Conservation (phyloP, 2,329 filamentous ascomycete species). For the Hypoxylon rubiginosum region DNA sequence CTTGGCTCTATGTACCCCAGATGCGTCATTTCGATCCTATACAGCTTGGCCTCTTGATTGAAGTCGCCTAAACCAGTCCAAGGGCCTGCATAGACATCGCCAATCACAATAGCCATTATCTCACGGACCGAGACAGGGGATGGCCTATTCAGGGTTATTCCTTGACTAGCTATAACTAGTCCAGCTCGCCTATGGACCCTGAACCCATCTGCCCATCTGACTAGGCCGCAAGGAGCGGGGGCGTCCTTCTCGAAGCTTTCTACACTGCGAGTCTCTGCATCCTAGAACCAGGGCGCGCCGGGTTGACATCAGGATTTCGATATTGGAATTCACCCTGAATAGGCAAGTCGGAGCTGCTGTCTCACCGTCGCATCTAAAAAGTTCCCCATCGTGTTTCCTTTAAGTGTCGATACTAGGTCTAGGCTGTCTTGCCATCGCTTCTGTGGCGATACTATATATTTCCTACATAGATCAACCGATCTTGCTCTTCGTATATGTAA, state of each 20-base stretch:
- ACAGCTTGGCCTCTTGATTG: slow-evolving; percentile 30
- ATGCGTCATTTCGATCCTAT: slow-evolving; percentile 40
- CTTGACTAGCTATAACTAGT: slow-evolving; percentile 22
- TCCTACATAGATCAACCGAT: slow-evolving; percentile 16
- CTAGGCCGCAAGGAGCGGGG: slow-evolving; percentile 37
- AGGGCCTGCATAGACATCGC: slow-evolving; percentile 27
- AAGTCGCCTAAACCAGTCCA: slow-evolving; percentile 32
- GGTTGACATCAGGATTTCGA: slow-evolving; percentile 36
- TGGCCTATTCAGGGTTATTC: slow-evolving; percentile 32
- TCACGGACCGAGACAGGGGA: slow-evolving; percentile 39
- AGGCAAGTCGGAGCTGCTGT: slow-evolving; percentile 44
- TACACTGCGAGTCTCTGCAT: slow-evolving; percentile 32
- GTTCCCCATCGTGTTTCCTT: slow-evolving; percentile 15
- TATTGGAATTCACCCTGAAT: slow-evolving; percentile 42
- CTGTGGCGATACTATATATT: slow-evolving; percentile 3
- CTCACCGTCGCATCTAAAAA: slow-evolving; percentile 38
- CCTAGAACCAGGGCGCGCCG: slow-evolving; percentile 8
- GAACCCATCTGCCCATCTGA: slow-evolving; percentile 5
- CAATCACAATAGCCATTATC: slow-evolving; percentile 35
- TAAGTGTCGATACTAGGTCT: slow-evolving; percentile 7
- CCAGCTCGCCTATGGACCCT: slow-evolving; percentile 20
- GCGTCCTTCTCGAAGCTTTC: slow-evolving; percentile 46
- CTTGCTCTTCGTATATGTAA: slow-evolving; percentile 5
- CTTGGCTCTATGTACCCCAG: slow-evolving; percentile 39
- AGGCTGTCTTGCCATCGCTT: slow-evolving; percentile 2